Conservation (phyloP, 176 grass and related monocot species). For the Zoysia pacifica region DNA sequence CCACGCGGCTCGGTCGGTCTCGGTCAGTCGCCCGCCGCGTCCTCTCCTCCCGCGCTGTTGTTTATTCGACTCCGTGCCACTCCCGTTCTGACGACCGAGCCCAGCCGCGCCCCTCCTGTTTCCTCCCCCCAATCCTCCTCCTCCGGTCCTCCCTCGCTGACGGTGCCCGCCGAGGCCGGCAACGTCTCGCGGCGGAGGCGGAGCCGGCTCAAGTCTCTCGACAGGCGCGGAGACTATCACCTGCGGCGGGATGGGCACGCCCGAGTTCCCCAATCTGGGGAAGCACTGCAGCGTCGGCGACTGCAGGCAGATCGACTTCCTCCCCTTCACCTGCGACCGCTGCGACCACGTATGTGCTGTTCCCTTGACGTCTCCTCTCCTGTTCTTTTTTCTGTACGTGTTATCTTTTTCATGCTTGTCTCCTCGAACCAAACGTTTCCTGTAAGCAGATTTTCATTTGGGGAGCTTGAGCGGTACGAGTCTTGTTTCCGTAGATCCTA, state of each 20-base stretch:
- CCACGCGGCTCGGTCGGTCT: background rate
- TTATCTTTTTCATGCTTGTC: background rate
- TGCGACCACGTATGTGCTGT: constrained; percentile 66
- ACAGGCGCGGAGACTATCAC: background rate
- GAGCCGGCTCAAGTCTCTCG: background rate
- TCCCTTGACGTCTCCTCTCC: background rate
- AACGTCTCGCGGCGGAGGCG: background rate
- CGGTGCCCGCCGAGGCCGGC: background rate
- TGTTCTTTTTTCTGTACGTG: background rate
- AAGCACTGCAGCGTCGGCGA: constrained; percentile 93
- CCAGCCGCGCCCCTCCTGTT: background rate
- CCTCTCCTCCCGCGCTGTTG: background rate
- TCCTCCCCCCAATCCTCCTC: background rate
- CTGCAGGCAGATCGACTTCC: constrained; percentile 90
- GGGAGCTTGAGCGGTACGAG: background rate
- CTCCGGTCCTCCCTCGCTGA: background rate
- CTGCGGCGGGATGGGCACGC: constrained; percentile 68
- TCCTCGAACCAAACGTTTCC: background rate
- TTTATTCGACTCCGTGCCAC: constrained; percentile 31
- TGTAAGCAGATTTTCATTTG: background rate
- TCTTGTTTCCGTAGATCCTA: background rate
- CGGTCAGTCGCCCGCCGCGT: background rate
- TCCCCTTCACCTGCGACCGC: constrained; percentile 97
- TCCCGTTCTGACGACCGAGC: constrained; percentile 16
- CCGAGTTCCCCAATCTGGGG: constrained; percentile 88